Percentiles rank a stretch among this genome's conserved stretches.
phyloP scores from a whole-genome alignment of 306 rosid genomes.

The Luffa acutangula region DNA sequence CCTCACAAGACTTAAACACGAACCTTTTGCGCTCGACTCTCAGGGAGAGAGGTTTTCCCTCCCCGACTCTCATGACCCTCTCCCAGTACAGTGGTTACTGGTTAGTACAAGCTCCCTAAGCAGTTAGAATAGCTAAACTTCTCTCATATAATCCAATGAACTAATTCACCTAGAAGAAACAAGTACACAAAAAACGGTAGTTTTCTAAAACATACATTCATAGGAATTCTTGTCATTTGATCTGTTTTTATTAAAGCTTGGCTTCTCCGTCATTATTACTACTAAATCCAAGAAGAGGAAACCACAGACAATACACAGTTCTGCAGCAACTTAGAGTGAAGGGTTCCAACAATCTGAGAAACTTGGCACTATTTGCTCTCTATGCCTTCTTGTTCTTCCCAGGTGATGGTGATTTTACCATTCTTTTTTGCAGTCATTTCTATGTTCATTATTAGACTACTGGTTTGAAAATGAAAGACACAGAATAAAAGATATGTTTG shows the following conservation, averaged over 20 bases:
- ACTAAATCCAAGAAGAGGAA: constrained; percentile 22
- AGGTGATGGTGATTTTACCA: constrained; percentile 45
- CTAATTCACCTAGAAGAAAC: not conserved
- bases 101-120: not conserved
- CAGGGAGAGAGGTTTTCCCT: too few relatives aligned
- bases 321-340: constrained; percentile 31
- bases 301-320: constrained; percentile 8
- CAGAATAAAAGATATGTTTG: not conserved
- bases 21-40: too few relatives aligned
- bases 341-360: constrained; percentile 30
- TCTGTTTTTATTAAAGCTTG: constrained; percentile 42
- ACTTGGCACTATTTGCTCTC: constrained; percentile 31
- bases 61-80: too few relatives aligned
- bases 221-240: constrained; percentile 10
- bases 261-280: constrained; percentile 28
- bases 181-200: not conserved
- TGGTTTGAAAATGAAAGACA: not conserved
- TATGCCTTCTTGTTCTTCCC: constrained; percentile 43
- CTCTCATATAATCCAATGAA: not conserved
- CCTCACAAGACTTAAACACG: too few relatives aligned
- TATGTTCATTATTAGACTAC: not conserved
- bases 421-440: constrained; percentile 3
- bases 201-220: not conserved
- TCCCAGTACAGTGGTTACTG: too few relatives aligned
- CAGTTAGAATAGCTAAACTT: not conserved